A percentile compares a stretch with the other conserved stretches of the same genome.
Evolutionary conservation across 768 basidiomycete genomes (phyloP).

Genomic region (Mycena vulgaris): DNA sequence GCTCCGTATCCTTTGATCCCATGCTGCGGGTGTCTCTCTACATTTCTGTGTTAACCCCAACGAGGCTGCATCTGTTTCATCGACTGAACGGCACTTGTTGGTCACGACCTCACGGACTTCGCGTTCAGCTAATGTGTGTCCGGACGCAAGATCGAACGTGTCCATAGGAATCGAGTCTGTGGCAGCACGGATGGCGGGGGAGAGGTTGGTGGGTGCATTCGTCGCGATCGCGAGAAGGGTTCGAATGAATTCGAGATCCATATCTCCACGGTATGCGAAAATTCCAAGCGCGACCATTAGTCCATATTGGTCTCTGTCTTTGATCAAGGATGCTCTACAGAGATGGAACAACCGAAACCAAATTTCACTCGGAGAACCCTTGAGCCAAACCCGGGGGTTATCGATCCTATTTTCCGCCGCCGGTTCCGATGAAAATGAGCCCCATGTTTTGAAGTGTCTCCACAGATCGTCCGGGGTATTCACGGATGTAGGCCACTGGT

Average conservation of each 20-base stretch:
- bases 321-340: neutral
- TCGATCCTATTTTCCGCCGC: neutral
- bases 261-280: constrained; percentile 11
- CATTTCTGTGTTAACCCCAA: neutral
- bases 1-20: neutral
- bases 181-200: neutral
- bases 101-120: neutral
- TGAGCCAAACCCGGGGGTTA: constrained; percentile 5
- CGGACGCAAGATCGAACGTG: constrained; percentile 5
- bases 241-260: constrained; percentile 13
- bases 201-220: neutral
- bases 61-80: neutral
- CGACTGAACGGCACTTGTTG: neutral
- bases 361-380: neutral
- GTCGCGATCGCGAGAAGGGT: constrained; percentile 20
- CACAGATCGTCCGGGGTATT: constrained; percentile 18
- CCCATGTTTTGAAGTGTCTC: constrained; percentile 3
- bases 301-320: constrained; percentile 10
- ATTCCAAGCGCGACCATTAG: constrained; percentile 16
- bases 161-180: neutral
- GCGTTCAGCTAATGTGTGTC: neutral
- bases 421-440: neutral
- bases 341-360: constrained; percentile 24
- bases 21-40: neutral
- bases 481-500: constrained; percentile 31